Percentiles rank a stretch among this genome's conserved stretches.
Conservation (phyloP, 164 flowering plant species). For the Brasenia schreberi region DNA sequence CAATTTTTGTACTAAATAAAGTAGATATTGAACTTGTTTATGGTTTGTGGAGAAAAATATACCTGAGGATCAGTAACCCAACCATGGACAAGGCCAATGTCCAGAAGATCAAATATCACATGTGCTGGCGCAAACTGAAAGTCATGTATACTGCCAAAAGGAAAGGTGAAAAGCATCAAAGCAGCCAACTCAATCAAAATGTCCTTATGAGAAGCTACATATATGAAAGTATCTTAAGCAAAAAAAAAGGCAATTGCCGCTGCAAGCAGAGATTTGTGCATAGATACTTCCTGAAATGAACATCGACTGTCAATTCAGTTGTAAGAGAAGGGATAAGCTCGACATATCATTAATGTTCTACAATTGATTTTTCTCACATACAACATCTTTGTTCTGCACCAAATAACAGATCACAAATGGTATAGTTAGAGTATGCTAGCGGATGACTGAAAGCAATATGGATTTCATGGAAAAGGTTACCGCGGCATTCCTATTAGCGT, state of each 20-base stretch:
- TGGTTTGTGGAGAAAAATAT: slow-evolving; percentile 1
- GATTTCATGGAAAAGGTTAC: slow-evolving; percentile 18
- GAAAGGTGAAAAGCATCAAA: not conserved
- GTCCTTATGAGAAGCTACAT: not conserved
- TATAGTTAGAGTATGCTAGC: not conserved
- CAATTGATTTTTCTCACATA: slow-evolving; percentile 69
- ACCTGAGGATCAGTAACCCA: slow-evolving; percentile 99
- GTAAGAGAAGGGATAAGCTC: slow-evolving; percentile 82
- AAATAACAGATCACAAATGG: not conserved
- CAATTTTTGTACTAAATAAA: no score
- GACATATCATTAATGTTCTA: slow-evolving; percentile 87
- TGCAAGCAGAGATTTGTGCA: not conserved
- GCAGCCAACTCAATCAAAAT: not conserved
- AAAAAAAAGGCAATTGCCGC: not conserved
- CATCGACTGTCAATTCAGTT: slow-evolving; percentile 90
- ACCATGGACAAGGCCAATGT: slow-evolving; percentile 91
- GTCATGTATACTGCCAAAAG: slow-evolving; percentile 62
- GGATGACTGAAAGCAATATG: not conserved
- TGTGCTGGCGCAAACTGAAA: slow-evolving; percentile 88
- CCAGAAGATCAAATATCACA: slow-evolving; percentile 90
- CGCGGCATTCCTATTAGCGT: slow-evolving; percentile 64
- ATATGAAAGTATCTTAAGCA: not conserved
- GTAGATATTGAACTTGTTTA: no score
- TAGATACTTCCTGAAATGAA: slow-evolving; percentile 62
- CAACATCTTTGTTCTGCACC: slow-evolving; percentile 69